Evolutionary conservation across 2,329 filamentous ascomycete genomes (phyloP).

Genomic region (Aaosphaeria arxii): DNA sequence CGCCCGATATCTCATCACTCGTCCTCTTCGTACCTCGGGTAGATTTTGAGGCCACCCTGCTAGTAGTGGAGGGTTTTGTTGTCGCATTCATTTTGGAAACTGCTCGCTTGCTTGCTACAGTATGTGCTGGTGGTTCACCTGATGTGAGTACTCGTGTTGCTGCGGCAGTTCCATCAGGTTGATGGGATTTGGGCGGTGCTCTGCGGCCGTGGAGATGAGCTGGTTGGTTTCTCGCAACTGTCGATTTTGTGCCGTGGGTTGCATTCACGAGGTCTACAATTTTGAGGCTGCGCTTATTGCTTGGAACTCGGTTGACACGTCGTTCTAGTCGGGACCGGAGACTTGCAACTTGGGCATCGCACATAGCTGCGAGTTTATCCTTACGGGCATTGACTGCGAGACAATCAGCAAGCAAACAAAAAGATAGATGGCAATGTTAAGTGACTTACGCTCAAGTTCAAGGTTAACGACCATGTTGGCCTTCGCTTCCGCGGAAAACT

Average conservation of each 20-base stretch:
- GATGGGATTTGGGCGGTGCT: slow-evolving; percentile 1
- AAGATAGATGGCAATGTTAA: neutral
- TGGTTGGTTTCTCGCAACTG: slow-evolving; percentile 74
- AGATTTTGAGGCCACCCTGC: slow-evolving; percentile 2
- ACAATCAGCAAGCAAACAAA: neutral
- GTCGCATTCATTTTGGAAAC: neutral
- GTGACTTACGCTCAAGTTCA: slow-evolving; percentile 26
- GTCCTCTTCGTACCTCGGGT: slow-evolving; percentile 21
- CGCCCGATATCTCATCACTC: slow-evolving; percentile 22
- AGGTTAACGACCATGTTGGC: slow-evolving; percentile 27
- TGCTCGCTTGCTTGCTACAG: neutral
- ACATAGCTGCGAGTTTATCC: slow-evolving; percentile 83
- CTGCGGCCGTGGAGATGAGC: neutral
- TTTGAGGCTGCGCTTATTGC: slow-evolving; percentile 70
- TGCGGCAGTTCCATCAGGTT: neutral
- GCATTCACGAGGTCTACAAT: slow-evolving; percentile 73
- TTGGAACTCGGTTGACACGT: slow-evolving; percentile 88
- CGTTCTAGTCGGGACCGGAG: slow-evolving; percentile 85
- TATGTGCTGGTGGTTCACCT: neutral
- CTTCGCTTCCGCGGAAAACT: slow-evolving; percentile 33
- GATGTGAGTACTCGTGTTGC: neutral
- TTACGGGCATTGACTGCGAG: slow-evolving; percentile 79
- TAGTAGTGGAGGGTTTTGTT: neutral
- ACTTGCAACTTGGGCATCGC: slow-evolving; percentile 81
- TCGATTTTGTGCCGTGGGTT: slow-evolving; percentile 42